Evolutionary conservation across 2,329 filamentous ascomycete genomes (phyloP).

Genomic region (Diaporthe vaccinii): DNA sequence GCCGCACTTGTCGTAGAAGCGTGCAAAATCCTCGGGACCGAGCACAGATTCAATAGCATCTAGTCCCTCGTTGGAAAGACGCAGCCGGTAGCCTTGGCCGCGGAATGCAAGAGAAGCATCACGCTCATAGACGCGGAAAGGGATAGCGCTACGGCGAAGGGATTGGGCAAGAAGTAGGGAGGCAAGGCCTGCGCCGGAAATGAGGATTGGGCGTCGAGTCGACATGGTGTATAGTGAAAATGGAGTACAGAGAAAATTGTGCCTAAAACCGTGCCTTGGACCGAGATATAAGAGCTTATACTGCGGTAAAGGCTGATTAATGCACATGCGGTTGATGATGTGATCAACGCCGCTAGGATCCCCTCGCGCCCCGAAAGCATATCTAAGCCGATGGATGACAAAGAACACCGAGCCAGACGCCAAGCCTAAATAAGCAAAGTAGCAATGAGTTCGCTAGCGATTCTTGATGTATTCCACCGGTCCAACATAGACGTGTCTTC

Average conservation of each 20-base stretch:
- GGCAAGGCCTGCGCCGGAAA: conserved; percentile 59
- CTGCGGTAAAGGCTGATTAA: conserved; percentile 6
- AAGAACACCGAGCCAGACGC: not conserved
- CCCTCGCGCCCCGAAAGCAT: not conserved
- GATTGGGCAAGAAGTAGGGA: conserved; percentile 60
- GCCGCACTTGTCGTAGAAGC: conserved; percentile 71
- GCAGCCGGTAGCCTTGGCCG: conserved; percentile 73
- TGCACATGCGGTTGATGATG: not conserved
- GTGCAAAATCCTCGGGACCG: conserved; percentile 58
- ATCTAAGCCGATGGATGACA: conserved; percentile 8
- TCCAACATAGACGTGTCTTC: conserved; percentile 5
- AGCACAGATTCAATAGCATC: conserved; percentile 73
- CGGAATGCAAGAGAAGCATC: conserved; percentile 65
- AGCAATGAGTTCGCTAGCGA: not conserved
- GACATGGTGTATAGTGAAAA: conserved; percentile 31
- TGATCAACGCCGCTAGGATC: not conserved
- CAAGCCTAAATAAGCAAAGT: not conserved
- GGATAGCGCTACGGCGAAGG: conserved; percentile 56
- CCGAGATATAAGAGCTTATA: not conserved
- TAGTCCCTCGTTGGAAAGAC: conserved; percentile 68
- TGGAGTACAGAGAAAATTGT: not conserved
- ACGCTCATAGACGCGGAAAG: conserved; percentile 70
- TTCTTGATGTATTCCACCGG: conserved; percentile 18
- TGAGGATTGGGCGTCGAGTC: conserved; percentile 46
- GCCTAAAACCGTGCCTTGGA: not conserved